phyloP scores from a whole-genome alignment of 2,329 filamentous ascomycete genomes.

The Reticulascus tulasneorum region DNA sequence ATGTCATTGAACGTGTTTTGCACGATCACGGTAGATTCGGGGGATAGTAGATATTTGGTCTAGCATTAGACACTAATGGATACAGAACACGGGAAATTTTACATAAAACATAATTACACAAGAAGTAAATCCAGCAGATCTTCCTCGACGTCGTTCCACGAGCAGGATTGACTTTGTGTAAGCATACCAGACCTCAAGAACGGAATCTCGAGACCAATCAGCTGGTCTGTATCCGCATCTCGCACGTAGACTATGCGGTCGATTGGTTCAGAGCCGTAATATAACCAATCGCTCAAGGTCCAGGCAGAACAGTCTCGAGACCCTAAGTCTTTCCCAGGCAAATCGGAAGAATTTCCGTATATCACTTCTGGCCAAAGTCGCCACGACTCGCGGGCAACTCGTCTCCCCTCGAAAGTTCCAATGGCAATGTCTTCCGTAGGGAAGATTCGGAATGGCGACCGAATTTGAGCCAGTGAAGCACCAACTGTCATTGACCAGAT shows the following conservation, averaged over 20 bases:
- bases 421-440: constrained; percentile 17
- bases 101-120: too few species aligned
- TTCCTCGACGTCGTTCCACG: too few species aligned
- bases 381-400: constrained; percentile 19
- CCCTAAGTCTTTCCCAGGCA: constrained; percentile 20
- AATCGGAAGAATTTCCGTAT: constrained; percentile 18
- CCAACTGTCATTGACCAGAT: constrained; percentile 21
- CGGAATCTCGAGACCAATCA: constrained; percentile 27
- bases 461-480: constrained; percentile 15
- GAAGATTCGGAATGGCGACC: constrained; percentile 19
- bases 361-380: constrained; percentile 20
- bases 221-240: constrained; percentile 16
- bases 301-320: constrained; percentile 24
- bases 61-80: too few species aligned
- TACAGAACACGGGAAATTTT: too few species aligned
- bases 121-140: too few species aligned
- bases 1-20: too few species aligned
- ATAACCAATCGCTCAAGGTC: constrained; percentile 29
- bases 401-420: constrained; percentile 6
- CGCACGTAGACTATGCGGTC: constrained; percentile 27
- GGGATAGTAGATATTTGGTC: too few species aligned
- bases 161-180: background rate
- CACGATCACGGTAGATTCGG: too few species aligned
- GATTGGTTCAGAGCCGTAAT: constrained; percentile 28
- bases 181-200: constrained; percentile 24